Conservation (phyloP, 257 asterid species). For the Solanum paucissectum region DNA sequence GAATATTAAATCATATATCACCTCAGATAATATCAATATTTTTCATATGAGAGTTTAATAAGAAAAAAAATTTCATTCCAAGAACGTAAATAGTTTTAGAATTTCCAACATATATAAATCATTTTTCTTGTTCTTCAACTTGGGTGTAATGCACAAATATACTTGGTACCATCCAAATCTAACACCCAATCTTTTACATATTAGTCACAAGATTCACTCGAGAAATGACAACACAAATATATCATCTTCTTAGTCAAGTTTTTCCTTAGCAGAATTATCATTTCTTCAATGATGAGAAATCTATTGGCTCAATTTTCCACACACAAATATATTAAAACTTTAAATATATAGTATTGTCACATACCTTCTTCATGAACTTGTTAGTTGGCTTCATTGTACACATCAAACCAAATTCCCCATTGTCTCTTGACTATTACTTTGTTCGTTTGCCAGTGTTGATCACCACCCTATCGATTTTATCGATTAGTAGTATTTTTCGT, state of each 20-base stretch:
- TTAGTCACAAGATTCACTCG: neutral
- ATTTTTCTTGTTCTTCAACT: neutral
- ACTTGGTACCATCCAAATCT: neutral
- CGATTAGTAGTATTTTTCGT: no score
- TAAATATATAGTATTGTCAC: neutral
- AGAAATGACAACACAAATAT: neutral
- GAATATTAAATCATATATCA: neutral
- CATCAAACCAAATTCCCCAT: neutral
- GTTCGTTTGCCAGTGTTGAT: neutral
- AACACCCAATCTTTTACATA: no score
- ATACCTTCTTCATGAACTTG: neutral
- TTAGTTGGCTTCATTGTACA: neutral
- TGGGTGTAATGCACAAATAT: neutral
- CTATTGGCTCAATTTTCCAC: neutral
- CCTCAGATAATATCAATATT: neutral
- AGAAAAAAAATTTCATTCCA: neutral
- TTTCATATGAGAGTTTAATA: neutral
- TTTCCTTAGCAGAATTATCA: neutral
- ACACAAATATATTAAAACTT: neutral
- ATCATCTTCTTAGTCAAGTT: neutral
- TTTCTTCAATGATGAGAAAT: no score
- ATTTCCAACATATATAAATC: neutral
- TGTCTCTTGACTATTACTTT: neutral
- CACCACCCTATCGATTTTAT: neutral
- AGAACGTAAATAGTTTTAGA: no score